Base-by-base conservation (phyloP, 768 basidiomycete species). In the Serendipita sp. region DNA sequence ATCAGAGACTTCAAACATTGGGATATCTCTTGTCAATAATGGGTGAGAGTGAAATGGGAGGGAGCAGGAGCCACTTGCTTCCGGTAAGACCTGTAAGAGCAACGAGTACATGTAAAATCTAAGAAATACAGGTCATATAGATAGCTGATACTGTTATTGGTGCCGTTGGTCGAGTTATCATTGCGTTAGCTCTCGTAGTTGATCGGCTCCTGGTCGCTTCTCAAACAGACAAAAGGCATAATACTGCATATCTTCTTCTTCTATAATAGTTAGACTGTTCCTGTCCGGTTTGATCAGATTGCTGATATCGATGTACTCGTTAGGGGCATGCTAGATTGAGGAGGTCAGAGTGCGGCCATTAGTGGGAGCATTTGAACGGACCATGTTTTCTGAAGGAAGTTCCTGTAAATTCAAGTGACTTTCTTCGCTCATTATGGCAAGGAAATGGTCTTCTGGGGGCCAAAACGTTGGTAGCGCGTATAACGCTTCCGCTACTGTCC, bases 211-310 rank as follows among this genome's bases (percentile, higher is more conserved):
- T 52, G 48, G 48, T 10, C 18, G 32, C 48, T 60, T 60, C 36
- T 60, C 30, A 38, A 60, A 60, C 28, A 60, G 36, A 35, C 56
- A 60, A 60, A 60, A 60, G 48, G 48, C 32, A 16, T 52, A 52
- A 10, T 52, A 23, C 48, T 52, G 48, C 32, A 32, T 34, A 32
- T 52, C 48, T 52, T 52, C 32, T 18, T 23, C 18, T 52, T 52
- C 48, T 52, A 52, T 34, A 10, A 52, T 18, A 8, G 16, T 52
- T 4, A 60, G 35, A 4, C n/a, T 8, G 28, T 60, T 60, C 11
- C 11, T 16, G 32, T 30, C 52, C 32, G 16, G 13, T 54, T 28
- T 15, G 11, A 54, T 28, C 15, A 46, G 13, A 46, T 46, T 18
- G 15, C 15, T 46, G 45, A 46, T 46, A 46, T 46, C 45, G 45